Percentiles rank a stretch among this genome's conserved stretches.
Evolutionary conservation across 306 rosid genomes (phyloP).

Genomic region (Prunus dulcis): DNA sequence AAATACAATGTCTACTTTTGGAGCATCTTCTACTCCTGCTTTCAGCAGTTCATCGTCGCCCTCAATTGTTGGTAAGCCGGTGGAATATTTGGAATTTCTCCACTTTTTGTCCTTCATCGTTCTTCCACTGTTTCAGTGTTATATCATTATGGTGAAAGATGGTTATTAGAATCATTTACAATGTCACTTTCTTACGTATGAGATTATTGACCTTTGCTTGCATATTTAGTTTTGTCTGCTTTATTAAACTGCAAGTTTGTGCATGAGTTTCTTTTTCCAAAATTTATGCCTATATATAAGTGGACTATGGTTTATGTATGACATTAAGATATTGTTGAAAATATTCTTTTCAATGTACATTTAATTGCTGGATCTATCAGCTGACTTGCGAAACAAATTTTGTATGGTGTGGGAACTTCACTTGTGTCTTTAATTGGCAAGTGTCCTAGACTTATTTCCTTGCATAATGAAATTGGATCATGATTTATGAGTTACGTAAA

Average conservation of each 20-base stretch:
- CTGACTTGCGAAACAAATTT: neutral
- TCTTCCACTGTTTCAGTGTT: neutral
- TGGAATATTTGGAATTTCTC: neutral
- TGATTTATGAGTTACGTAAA: neutral
- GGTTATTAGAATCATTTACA: neutral
- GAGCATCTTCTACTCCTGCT: slow-evolving; percentile 66
- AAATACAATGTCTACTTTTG: slow-evolving; percentile 58
- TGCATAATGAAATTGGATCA: neutral
- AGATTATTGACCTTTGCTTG: neutral
- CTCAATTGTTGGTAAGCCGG: slow-evolving; percentile 45
- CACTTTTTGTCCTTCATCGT: neutral
- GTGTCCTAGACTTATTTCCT: neutral
- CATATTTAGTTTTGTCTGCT: slow-evolving; percentile 1
- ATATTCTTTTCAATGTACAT: neutral
- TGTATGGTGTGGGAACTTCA: neutral
- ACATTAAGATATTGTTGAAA: neutral
- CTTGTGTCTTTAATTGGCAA: neutral
- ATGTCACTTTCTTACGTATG: neutral
- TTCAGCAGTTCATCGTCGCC: slow-evolving; percentile 48
- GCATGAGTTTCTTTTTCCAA: slow-evolving; percentile 16
- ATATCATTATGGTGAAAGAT: neutral
- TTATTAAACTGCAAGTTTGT: slow-evolving; percentile 28
- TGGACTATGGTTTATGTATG: neutral
- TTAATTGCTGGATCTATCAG: neutral
- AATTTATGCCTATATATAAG: neutral